Evolutionary conservation across 228 moss, liverwort and hornwort species (phyloP), one percentile per base, ranked within the genome.

Genomic region (Sphagnum magellanicum): DNA sequence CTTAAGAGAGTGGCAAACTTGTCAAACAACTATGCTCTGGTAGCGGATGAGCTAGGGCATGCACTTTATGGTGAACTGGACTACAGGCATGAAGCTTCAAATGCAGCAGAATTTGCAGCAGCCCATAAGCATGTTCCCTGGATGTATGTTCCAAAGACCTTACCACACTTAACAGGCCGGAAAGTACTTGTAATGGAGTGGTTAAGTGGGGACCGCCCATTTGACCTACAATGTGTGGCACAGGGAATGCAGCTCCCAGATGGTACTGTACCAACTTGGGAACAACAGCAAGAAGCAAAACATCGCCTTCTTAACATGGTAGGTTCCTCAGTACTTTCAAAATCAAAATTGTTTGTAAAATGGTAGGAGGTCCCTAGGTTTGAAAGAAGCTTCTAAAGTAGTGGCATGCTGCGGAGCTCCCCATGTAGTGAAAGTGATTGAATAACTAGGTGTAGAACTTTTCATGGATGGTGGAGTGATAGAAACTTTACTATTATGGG

Each of bases 21-120:
- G 74, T 88, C 87, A 72, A 91, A 91, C 65, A 93, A 98, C 66
- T 89, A 93, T 66, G 76, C 91, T 59, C 75, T 90, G 14, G 69
- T 93, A 63, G 98, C 93, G 65, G 98, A 98, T 75, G 98, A 98
- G 82, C 79, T 98, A 73, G 98, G 90, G 50, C 77, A 79, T 70
- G 98, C 91, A 71, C 85, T 98, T 64, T 93, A 93, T 77, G 98
- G 98, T 68, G 98, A 98, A 73, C 89, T 98, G 10, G 92, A 98
- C 67, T 98, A 98, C 70, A 73, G 77, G 51, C 78, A 82, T 4
- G 98, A 98, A 79, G 93, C 91, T 64, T 77, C 84, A 64, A 98
- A 98, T 84, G 85, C 84, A 66, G 78, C 75, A 32, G 82, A 79
- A 57, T 98, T 98, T 84, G 87, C 78, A 67, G 65, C 71, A 68